These are phyloP conservation scores for Talaromyces albobiverticillius DNA, from an alignment of 2,329 filamentous ascomycete genomes.

Conservation along the genomic window DNA sequence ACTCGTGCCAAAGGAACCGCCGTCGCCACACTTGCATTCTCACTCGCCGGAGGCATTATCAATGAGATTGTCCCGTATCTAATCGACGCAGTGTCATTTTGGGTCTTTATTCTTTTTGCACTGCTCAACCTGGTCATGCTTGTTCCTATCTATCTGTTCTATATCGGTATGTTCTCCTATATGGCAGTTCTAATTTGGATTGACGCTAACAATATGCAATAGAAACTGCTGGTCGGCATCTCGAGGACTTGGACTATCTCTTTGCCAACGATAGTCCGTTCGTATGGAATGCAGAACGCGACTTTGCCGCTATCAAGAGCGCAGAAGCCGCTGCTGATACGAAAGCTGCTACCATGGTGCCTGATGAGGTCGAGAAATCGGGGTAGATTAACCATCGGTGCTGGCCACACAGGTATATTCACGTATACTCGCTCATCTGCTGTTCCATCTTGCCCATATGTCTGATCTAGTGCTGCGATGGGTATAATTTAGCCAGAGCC, in stretches of 20 bases:
- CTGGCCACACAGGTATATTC: no score
- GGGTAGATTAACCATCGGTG: not conserved
- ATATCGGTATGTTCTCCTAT: slow-evolving; percentile 19
- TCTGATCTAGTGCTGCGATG: no score
- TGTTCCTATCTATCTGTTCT: slow-evolving; percentile 27
- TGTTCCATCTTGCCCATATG: no score
- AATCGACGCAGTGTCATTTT: slow-evolving; percentile 29
- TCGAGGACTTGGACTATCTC: slow-evolving; percentile 23
- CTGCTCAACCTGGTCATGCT: slow-evolving; percentile 27
- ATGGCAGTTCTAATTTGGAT: no score
- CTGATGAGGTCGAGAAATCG: not conserved
- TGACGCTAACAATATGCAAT: not conserved
- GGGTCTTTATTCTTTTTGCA: slow-evolving; percentile 32
- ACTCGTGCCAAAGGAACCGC: slow-evolving; percentile 42
- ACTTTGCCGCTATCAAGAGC: slow-evolving; percentile 15
- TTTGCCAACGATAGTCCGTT: slow-evolving; percentile 20
- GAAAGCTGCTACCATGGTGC: not conserved
- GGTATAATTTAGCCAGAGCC: no score
- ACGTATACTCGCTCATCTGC: no score
- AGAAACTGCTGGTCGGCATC: slow-evolving; percentile 20
- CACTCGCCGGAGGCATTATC: slow-evolving; percentile 26
- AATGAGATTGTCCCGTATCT: slow-evolving; percentile 34
- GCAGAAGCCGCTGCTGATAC: not conserved
- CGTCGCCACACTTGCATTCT: slow-evolving; percentile 26
- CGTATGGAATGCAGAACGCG: slow-evolving; percentile 18